Evolutionary conservation across 202 grass and related monocot genomes (phyloP).

Genomic region (Carex sylvatica): DNA sequence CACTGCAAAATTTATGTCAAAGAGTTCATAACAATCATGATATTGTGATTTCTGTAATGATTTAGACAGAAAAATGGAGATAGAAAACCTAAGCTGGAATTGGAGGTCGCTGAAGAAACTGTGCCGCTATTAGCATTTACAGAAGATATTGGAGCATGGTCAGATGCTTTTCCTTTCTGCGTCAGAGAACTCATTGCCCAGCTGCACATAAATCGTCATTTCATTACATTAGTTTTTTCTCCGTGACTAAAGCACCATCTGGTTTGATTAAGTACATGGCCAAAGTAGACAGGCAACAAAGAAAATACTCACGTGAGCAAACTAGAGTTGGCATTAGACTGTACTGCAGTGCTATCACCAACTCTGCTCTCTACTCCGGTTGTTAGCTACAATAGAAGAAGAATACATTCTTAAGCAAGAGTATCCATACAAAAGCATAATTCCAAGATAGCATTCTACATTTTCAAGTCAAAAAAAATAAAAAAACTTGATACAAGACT

Average conservation of each 20-base stretch:
- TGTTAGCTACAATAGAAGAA: constrained; percentile 47
- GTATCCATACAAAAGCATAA: not conserved
- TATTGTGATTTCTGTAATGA: constrained; percentile 25
- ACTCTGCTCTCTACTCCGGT: constrained; percentile 52
- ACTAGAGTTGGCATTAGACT: constrained; percentile 63
- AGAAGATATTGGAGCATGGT: constrained; percentile 60
- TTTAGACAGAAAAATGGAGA: not conserved
- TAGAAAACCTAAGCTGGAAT: constrained; percentile 53
- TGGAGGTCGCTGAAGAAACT: constrained; percentile 42
- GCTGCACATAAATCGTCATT: constrained; percentile 44
- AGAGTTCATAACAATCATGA: not conserved
- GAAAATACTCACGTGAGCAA: constrained; percentile 70
- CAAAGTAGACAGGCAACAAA: constrained; percentile 6
- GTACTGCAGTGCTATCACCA: constrained; percentile 40
- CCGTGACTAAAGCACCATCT: not conserved
- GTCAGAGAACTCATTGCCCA: constrained; percentile 99
- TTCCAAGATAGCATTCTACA: constrained; percentile 3
- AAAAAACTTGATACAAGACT: constrained; percentile 29
- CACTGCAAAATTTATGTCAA: constrained; percentile 30
- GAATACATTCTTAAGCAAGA: constrained; percentile 19
- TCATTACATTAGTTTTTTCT: constrained; percentile 15
- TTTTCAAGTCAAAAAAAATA: constrained; percentile 7
- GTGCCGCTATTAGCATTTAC: constrained; percentile 51
- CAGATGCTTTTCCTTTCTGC: constrained; percentile 81
- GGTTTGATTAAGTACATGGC: constrained; percentile 11